Percentiles rank a stretch among this genome's conserved stretches.
phyloP scores from a whole-genome alignment of 2,329 filamentous ascomycete species.

The Herpotrichia juniperi region DNA sequence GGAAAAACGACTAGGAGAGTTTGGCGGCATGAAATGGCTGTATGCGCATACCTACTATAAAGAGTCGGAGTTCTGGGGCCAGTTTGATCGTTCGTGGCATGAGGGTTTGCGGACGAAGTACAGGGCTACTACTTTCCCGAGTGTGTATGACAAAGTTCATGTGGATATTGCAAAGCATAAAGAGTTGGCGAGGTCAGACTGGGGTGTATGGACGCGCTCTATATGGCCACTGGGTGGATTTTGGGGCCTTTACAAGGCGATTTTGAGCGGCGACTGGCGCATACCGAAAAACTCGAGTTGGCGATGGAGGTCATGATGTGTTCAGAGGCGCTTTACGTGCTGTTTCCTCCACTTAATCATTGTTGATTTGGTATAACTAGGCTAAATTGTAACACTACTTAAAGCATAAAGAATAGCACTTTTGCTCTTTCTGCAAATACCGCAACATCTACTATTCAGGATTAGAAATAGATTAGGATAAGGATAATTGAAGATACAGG shows the following conservation, averaged over 20 bases:
- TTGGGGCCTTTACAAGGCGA: constrained; percentile 46
- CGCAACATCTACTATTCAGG: too few relatives aligned
- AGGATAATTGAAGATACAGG: too few relatives aligned
- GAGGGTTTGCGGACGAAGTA: constrained; percentile 65
- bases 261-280: constrained; percentile 46
- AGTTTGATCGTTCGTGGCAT: constrained; percentile 67
- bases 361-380: too few relatives aligned
- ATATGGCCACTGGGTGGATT: constrained; percentile 47
- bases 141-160: constrained; percentile 71
- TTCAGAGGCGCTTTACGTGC: too few relatives aligned
- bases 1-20: constrained; percentile 63
- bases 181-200: constrained; percentile 28
- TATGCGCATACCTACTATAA: constrained; percentile 74
- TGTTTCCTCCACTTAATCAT: too few relatives aligned
- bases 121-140: constrained; percentile 63
- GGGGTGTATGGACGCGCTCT: constrained; percentile 27
- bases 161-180: constrained; percentile 45
- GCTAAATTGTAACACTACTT: too few relatives aligned
- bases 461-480: too few relatives aligned
- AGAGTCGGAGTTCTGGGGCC: constrained; percentile 70
- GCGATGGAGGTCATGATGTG: constrained; percentile 25
- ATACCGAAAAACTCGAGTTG: constrained; percentile 41
- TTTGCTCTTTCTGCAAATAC: too few relatives aligned
- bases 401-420: too few relatives aligned
- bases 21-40: constrained; percentile 71